Evolutionary conservation across 768 basidiomycete genomes (phyloP), one percentile per base, ranked within the genome.

Genomic region (Suillus cothurnatus): DNA sequence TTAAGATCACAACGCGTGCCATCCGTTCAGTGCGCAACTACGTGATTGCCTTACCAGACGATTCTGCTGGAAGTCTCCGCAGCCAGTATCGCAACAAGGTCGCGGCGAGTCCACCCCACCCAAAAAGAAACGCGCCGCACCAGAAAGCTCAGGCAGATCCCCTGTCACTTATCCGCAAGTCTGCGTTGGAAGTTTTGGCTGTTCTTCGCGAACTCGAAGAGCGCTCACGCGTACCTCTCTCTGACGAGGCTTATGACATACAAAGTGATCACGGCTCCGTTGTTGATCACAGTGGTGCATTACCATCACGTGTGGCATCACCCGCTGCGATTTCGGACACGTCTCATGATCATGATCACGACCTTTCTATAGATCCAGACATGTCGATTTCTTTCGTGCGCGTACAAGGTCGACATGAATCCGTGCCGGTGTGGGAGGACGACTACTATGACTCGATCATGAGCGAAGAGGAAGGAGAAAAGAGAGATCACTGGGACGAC

Each of bases 21-120:
- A 88, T 97, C 56, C 87, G 95, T 39, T 88, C 90, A 17, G 90
- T 93, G 38, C 85, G 94, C 15, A 93, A 93, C 73, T 95, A 95
- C 74, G 79, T 95, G 23, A 80, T 95, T 38, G 87, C 91, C 0
- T 85, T 95, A 17, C 94, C 93, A 0, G 89, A 94, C 71, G 91
- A 94, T 64, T 85, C 83, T 2, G 80, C 86, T 19, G 85, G 81
- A 11, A 82, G 85, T 2, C 81, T 84, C 71, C 82, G 82, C 45
- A 80, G 82, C 55, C 80, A 89, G 28, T 92, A 88, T 76, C 84
- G 89, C 43, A 85, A 84, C 55, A 83, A 80, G 28, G 80, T 72
- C 76, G 60, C 81, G 81, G 58, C 76, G 67, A 64, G 69, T 68
- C 66, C 59, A 26, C 75, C 72, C 1, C 66, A 68, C 15, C 79